These are phyloP conservation scores for Fonsecaea monophora DNA, from an alignment of 2,329 filamentous ascomycete genomes.

Conservation along the genomic window DNA sequence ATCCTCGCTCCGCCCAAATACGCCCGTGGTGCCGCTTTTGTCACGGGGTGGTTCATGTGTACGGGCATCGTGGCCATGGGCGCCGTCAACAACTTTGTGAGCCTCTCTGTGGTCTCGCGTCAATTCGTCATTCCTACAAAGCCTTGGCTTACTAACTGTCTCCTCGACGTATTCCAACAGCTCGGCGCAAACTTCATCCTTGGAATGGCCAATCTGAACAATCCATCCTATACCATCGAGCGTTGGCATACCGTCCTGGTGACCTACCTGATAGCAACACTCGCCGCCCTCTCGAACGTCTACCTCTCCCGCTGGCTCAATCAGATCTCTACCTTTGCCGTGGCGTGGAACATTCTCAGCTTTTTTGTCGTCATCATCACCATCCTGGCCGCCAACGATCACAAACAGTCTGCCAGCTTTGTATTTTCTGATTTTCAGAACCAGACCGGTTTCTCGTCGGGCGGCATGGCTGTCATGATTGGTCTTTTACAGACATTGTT, in stretches of 20 bases:
- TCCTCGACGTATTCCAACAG: not conserved
- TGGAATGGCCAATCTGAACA: conserved; percentile 60
- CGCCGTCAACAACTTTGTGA: conserved; percentile 40
- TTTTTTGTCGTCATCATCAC: conserved; percentile 61
- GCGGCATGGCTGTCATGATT: conserved; percentile 59
- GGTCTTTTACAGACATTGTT: conserved; percentile 59
- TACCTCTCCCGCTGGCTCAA: conserved; percentile 60
- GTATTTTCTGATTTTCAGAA: conserved; percentile 62
- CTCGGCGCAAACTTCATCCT: conserved; percentile 63
- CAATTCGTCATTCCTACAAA: not conserved
- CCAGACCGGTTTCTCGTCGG: conserved; percentile 59
- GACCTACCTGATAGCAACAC: conserved; percentile 56
- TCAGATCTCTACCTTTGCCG: conserved; percentile 50
- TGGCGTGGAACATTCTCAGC: conserved; percentile 60
- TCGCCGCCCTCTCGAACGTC: conserved; percentile 58
- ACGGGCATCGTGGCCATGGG: conserved; percentile 48
- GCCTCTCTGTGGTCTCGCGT: not conserved
- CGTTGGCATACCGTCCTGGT: conserved; percentile 64
- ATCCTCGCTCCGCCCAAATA: conserved; percentile 60
- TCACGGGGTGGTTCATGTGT: conserved; percentile 59
- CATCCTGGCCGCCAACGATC: conserved; percentile 60
- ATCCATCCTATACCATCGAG: conserved; percentile 59
- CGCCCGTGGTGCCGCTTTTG: conserved; percentile 53
- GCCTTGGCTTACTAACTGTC: not conserved
- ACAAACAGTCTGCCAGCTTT: conserved; percentile 62